phyloP scores from a whole-genome alignment of 805 yeast species.

The Dipodascus albidus region DNA sequence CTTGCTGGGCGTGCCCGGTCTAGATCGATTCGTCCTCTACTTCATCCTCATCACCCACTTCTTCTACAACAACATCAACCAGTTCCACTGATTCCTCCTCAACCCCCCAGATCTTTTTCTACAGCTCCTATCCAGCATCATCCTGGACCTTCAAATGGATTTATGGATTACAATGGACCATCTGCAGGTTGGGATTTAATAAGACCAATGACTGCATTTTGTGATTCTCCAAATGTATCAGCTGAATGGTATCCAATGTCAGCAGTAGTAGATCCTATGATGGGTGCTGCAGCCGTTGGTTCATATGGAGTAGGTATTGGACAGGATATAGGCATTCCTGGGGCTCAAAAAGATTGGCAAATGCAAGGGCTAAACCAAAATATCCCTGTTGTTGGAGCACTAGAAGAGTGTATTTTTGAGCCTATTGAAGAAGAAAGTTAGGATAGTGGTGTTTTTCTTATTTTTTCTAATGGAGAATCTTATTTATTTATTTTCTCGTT shows the following conservation, averaged over 20 bases:
- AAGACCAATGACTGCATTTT: neutral
- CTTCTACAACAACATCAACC: neutral
- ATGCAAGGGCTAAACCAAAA: neutral
- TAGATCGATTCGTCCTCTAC: neutral
- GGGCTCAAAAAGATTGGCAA: neutral
- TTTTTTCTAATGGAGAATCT: neutral
- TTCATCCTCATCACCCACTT: neutral
- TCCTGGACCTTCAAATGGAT: neutral
- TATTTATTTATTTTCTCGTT: neutral
- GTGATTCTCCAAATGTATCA: neutral
- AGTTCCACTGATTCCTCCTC: neutral
- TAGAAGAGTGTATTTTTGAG: neutral
- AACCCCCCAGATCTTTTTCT: neutral
- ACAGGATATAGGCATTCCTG: neutral
- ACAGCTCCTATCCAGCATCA: neutral
- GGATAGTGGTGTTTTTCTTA: neutral
- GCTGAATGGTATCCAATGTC: neutral
- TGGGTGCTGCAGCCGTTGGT: constrained; percentile 1
- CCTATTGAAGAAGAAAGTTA: neutral
- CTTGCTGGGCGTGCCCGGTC: neutral
- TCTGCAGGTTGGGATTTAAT: neutral
- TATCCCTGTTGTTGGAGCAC: neutral
- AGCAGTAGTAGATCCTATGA: neutral
- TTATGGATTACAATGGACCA: neutral
- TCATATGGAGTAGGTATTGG: neutral